These are phyloP conservation scores for Odontarrhena argentea DNA, from an alignment of 345 rosid genomes.

Conservation along the genomic window DNA sequence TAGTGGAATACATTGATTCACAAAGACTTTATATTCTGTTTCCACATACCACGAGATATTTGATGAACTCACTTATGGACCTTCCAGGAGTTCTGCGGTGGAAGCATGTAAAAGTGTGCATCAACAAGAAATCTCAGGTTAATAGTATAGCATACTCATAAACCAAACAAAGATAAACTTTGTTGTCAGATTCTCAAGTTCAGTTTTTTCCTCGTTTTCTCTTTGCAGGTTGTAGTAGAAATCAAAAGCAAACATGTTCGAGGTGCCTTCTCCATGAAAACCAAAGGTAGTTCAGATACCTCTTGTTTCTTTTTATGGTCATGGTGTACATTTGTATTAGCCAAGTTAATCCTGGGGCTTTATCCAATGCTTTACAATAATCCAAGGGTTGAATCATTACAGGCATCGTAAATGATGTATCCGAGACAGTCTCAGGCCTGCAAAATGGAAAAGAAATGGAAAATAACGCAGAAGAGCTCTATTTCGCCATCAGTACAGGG, in stretches of 20 bases:
- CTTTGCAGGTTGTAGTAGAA: slow-evolving; percentile 63
- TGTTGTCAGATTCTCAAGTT: neutral
- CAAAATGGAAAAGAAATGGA: slow-evolving; percentile 75
- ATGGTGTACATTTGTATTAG: neutral
- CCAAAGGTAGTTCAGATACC: slow-evolving; percentile 54
- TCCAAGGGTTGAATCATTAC: slow-evolving; percentile 18
- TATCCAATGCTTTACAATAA: slow-evolving; percentile 6
- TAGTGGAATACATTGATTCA: no score
- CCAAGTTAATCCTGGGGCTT: slow-evolving; percentile 1
- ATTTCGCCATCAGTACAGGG: slow-evolving; percentile 79
- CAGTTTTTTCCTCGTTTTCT: neutral
- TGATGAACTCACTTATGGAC: slow-evolving; percentile 22
- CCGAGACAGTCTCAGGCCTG: slow-evolving; percentile 73
- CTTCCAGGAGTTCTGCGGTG: slow-evolving; percentile 64
- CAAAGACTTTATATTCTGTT: no score
- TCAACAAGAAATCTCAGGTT: slow-evolving; percentile 88
- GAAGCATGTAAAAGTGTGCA: slow-evolving; percentile 62
- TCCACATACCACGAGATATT: neutral
- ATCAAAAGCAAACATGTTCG: slow-evolving; percentile 86
- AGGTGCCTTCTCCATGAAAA: slow-evolving; percentile 92
- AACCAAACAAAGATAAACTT: neutral
- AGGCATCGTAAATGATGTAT: slow-evolving; percentile 78
- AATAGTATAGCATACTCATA: neutral
- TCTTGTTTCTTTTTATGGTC: neutral
- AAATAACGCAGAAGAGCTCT: slow-evolving; percentile 57